Conservation (phyloP, 2,329 filamentous ascomycete genomes). For the Cladosporium sp. region DNA sequence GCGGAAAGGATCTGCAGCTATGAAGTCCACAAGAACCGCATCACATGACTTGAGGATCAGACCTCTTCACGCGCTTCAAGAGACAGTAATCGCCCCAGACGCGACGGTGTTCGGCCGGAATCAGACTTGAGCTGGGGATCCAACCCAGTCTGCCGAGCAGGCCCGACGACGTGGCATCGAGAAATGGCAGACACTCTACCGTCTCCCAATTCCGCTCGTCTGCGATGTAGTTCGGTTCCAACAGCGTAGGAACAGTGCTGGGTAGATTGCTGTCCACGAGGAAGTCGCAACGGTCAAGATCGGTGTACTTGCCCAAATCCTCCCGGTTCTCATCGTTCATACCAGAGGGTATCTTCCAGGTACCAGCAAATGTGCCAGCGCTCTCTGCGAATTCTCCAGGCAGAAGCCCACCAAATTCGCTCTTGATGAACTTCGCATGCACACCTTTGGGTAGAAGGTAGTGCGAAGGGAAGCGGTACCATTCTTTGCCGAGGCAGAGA, state of each 20-base stretch:
- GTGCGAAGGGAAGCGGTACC: conserved; percentile 94
- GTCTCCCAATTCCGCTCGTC: conserved; percentile 72
- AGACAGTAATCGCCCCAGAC: conserved; percentile 89
- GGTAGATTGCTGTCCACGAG: conserved; percentile 83
- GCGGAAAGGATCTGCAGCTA: conserved; percentile 2
- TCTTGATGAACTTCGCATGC: conserved; percentile 82
- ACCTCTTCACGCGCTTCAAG: conserved; percentile 46
- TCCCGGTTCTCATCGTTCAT: conserved; percentile 92
- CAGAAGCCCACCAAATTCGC: conserved; percentile 80
- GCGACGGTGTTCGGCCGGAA: conserved; percentile 64
- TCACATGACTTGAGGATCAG: not conserved
- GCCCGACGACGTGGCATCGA: conserved; percentile 71
- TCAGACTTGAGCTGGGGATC: conserved; percentile 64
- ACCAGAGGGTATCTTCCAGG: conserved; percentile 71
- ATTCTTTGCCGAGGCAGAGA: conserved; percentile 91
- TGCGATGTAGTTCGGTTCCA: conserved; percentile 74
- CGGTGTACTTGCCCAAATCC: conserved; percentile 78
- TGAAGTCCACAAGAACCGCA: not conserved
- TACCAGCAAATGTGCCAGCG: conserved; percentile 69
- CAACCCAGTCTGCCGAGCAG: conserved; percentile 71
- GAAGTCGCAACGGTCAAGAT: conserved; percentile 70
- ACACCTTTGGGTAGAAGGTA: conserved; percentile 82
- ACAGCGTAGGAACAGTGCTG: conserved; percentile 49
- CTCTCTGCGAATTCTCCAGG: conserved; percentile 86
- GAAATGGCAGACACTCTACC: conserved; percentile 68